phyloP scores from a whole-genome alignment of 495 filamentous ascomycete genomes.

The Aspergillus campestris region DNA sequence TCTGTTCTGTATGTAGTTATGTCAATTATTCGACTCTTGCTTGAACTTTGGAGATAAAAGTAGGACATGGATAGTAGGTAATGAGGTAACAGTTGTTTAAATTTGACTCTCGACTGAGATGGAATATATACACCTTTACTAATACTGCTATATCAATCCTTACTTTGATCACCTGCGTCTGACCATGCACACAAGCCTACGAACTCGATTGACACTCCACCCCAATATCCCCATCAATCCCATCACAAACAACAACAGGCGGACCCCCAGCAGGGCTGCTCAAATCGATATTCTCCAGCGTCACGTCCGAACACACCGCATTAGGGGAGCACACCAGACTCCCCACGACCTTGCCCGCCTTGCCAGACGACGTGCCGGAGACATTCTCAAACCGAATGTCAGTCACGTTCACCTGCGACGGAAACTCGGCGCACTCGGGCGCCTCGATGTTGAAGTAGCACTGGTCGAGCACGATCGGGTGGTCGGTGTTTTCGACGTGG shows the following conservation, averaged over 20 bases:
- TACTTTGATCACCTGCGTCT: background rate
- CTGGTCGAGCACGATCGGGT: constrained; percentile 45
- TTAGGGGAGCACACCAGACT: constrained; percentile 45
- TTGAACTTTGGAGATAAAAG: no score
- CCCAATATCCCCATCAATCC: constrained; percentile 42
- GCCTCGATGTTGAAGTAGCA: constrained; percentile 51
- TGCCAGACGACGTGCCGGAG: constrained; percentile 43
- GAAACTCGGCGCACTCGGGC: constrained; percentile 39
- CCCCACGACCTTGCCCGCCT: constrained; percentile 39
- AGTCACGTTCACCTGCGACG: constrained; percentile 47
- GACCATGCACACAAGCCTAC: background rate
- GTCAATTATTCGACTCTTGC: no score
- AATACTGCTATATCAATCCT: no score
- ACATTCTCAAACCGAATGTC: constrained; percentile 48
- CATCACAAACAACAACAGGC: constrained; percentile 43
- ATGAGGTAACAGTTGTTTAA: no score
- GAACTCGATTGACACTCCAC: constrained; percentile 24
- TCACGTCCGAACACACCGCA: constrained; percentile 45
- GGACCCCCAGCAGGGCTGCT: constrained; percentile 38
- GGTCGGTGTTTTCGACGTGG: constrained; percentile 45
- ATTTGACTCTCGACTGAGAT: no score
- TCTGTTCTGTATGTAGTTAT: no score
- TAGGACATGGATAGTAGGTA: no score
- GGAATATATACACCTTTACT: no score
- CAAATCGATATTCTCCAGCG: constrained; percentile 42